phyloP scores from a whole-genome alignment of 768 basidiomycete species.

The Rhizopogon vesiculosus region DNA sequence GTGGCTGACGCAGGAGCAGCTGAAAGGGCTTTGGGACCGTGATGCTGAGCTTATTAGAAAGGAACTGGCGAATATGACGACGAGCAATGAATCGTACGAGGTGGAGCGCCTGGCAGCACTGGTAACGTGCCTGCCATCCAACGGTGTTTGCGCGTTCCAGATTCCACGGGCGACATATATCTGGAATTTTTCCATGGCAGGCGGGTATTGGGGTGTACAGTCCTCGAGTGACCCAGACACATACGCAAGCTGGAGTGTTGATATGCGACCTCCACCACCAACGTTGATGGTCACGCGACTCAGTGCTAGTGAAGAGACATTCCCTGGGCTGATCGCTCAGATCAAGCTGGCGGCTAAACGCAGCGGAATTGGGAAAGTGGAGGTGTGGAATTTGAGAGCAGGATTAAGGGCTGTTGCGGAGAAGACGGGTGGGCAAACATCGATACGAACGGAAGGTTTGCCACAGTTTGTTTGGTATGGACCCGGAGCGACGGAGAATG shows the following conservation, averaged over 20 bases:
- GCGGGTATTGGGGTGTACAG: constrained; percentile 17
- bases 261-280: constrained; percentile 23
- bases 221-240: constrained; percentile 7
- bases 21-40: constrained; percentile 32
- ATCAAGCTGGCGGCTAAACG: constrained; percentile 32
- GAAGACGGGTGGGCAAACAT: constrained; percentile 26
- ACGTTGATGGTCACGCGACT: constrained; percentile 44
- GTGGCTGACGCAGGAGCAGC: constrained; percentile 32
- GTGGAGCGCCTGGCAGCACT: constrained; percentile 13
- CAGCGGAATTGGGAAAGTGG: constrained; percentile 33
- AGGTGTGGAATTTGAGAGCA: constrained; percentile 42
- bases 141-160: constrained; percentile 46
- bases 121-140: constrained; percentile 37
- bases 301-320: constrained; percentile 22
- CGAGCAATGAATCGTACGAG: constrained; percentile 5
- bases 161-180: constrained; percentile 28
- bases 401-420: constrained; percentile 24
- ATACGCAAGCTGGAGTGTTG: constrained; percentile 44
- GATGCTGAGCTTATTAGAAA: constrained; percentile 36
- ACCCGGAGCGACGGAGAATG: constrained; percentile 20
- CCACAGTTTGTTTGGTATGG: constrained; percentile 50
- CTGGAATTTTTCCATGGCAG: constrained; percentile 5
- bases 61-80: constrained; percentile 17
- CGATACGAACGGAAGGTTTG: constrained; percentile 34
- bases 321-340: constrained; percentile 30